Evolutionary conservation across 768 basidiomycete genomes (phyloP).

Genomic region (Tulasnella sp.): DNA sequence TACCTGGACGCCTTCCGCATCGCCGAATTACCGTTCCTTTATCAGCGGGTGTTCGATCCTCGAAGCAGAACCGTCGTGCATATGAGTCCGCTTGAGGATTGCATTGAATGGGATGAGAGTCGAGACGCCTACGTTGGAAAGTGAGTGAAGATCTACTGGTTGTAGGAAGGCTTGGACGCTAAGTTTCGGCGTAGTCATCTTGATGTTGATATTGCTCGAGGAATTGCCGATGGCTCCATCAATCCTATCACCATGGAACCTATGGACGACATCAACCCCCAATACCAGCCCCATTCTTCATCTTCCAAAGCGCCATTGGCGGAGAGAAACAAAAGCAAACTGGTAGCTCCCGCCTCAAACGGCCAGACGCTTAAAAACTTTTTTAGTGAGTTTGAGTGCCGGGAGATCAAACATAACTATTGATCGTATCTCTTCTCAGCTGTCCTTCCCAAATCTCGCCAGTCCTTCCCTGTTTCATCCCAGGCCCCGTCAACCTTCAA

Average conservation of each 20-base stretch:
- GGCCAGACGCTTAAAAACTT: constrained; percentile 9
- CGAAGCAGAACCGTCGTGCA: constrained; percentile 54
- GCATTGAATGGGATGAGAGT: constrained; percentile 47
- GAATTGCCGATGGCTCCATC: constrained; percentile 57
- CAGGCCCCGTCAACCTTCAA: background rate
- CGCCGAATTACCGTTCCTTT: constrained; percentile 86
- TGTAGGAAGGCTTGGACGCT: background rate
- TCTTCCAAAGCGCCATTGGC: background rate
- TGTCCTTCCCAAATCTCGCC: constrained; percentile 10
- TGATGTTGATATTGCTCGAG: constrained; percentile 53
- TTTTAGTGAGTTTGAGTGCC: background rate
- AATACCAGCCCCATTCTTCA: constrained; percentile 38
- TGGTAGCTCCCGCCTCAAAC: background rate
- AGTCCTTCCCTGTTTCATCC: background rate
- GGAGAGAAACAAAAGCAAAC: background rate
- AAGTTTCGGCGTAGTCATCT: constrained; percentile 45
- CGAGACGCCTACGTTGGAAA: constrained; percentile 65
- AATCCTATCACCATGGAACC: constrained; percentile 61
- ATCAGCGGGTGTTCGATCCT: constrained; percentile 90
- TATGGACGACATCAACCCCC: constrained; percentile 73
- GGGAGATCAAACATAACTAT: background rate
- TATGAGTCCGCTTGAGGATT: constrained; percentile 52
- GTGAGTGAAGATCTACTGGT: constrained; percentile 35
- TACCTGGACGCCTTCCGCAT: constrained; percentile 69
- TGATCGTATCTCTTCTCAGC: background rate